Percentiles rank a stretch among this genome's conserved stretches.
Conservation (phyloP, 176 grass and related monocot genomes). For the Rhipidocladum racemiflorum region DNA sequence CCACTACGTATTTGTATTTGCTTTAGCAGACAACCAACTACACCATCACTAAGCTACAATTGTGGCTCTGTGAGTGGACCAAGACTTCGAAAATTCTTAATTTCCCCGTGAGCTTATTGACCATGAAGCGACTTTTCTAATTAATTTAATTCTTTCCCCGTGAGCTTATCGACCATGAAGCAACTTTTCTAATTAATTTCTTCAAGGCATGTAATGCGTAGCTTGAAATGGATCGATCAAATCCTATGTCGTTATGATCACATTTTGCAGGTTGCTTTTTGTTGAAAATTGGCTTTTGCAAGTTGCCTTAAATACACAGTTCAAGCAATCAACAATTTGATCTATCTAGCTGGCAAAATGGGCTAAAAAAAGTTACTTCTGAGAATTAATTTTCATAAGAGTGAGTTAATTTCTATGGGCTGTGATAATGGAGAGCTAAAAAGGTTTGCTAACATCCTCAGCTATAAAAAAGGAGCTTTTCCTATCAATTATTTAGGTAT, state of each 20-base stretch:
- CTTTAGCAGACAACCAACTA: slow-evolving; percentile 32
- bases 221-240: slow-evolving; percentile 35
- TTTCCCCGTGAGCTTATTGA: neutral
- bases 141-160: too few relatives aligned
- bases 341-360: neutral
- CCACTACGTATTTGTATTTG: too few relatives aligned
- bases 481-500: too few relatives aligned
- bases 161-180: neutral
- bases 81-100: neutral
- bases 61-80: slow-evolving; percentile 9
- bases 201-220: slow-evolving; percentile 32
- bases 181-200: neutral
- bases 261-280: neutral
- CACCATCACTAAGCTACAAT: neutral
- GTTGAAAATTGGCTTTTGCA: neutral
- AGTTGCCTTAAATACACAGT: neutral
- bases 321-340: neutral
- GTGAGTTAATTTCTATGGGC: too few relatives aligned
- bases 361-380: neutral
- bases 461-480: too few relatives aligned
- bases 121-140: neutral
- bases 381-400: too few relatives aligned
- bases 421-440: too few relatives aligned
- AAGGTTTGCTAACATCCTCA: too few relatives aligned
- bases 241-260: neutral